Conservation (phyloP, 2,329 filamentous ascomycete genomes). For the Pleomassaria siparia region DNA sequence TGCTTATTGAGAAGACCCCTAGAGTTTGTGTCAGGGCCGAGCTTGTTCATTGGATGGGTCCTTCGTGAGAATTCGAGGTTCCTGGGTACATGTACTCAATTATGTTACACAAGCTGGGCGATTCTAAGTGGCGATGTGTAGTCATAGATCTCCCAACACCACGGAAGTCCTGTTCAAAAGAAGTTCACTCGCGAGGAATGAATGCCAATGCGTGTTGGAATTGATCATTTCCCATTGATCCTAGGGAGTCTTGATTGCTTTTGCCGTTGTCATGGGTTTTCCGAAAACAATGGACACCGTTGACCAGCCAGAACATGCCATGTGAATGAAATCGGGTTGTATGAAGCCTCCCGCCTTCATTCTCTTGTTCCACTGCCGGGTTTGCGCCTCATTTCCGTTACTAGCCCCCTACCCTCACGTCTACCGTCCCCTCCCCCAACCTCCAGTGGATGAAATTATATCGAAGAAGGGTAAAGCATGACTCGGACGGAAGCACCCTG, state of each 20-base stretch:
- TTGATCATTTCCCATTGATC: constrained; percentile 43
- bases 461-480: constrained; percentile 97
- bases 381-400: constrained; percentile 31
- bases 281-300: constrained; percentile 40
- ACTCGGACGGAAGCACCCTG: constrained; percentile 74
- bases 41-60: too few relatives aligned
- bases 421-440: constrained; percentile 27
- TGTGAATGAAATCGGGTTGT: constrained; percentile 37
- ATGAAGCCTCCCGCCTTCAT: constrained; percentile 31
- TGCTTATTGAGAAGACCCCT: too few relatives aligned
- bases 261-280: constrained; percentile 41
- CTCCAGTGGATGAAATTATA: constrained; percentile 62
- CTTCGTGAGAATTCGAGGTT: too few relatives aligned
- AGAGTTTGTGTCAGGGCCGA: too few relatives aligned
- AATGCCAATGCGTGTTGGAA: constrained; percentile 8
- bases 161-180: not conserved
- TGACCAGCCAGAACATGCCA: constrained; percentile 42
- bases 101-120: too few relatives aligned
- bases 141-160: too few relatives aligned
- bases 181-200: not conserved
- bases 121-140: too few relatives aligned
- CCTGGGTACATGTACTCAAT: too few relatives aligned
- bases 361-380: constrained; percentile 30
- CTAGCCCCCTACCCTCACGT: constrained; percentile 28
- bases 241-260: constrained; percentile 41